Evolutionary conservation across 257 asterid genomes (phyloP).

Genomic region (Cinchona pubescens): DNA sequence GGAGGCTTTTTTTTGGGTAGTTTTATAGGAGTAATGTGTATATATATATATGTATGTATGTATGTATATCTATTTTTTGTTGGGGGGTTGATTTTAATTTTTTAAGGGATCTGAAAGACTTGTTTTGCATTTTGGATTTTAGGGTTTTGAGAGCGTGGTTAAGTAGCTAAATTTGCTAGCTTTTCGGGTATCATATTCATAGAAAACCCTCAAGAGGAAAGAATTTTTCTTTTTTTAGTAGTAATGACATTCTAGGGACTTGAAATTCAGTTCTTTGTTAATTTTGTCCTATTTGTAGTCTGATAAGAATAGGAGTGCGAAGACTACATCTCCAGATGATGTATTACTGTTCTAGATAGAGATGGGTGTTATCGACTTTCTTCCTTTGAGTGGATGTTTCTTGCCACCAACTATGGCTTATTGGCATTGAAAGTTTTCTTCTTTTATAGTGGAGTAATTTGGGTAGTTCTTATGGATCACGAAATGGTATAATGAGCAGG

Average conservation of each 20-base stretch:
- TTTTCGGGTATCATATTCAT: not conserved
- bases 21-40: not conserved
- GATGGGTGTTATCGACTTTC: not conserved
- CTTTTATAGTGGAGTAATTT: no score
- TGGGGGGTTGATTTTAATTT: not conserved
- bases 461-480: not conserved
- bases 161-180: not conserved
- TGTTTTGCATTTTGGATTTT: not conserved
- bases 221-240: not conserved
- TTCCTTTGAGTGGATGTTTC: not conserved
- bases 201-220: not conserved
- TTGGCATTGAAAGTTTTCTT: not conserved
- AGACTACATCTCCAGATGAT: not conserved
- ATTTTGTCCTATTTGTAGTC: not conserved
- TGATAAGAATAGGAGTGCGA: not conserved
- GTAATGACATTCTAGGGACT: not conserved
- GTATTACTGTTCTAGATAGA: no score
- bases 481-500: not conserved
- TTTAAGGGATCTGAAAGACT: not conserved
- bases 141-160: conserved; percentile 16
- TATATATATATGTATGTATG: no score
- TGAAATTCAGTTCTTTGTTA: not conserved
- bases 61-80: not conserved
- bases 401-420: not conserved
- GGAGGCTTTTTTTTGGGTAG: not conserved